phyloP scores from a whole-genome alignment of 345 rosid genomes.

The Pugionium cornutum region DNA sequence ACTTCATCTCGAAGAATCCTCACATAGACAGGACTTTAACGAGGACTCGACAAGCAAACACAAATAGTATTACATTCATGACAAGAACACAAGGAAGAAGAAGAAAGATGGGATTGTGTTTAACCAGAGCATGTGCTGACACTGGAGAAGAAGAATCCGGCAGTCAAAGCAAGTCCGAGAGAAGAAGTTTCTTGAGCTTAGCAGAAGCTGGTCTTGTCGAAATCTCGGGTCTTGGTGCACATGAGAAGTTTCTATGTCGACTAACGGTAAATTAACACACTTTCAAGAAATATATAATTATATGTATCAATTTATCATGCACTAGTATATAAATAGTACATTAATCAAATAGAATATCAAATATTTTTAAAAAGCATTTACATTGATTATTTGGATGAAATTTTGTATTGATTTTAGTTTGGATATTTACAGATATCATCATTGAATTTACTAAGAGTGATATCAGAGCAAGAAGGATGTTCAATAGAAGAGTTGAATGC shows the following conservation, averaged over 20 bases:
- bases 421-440: constrained; percentile 67
- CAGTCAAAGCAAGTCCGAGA: constrained; percentile 46
- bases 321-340: background rate
- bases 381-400: background rate
- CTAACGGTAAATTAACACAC: constrained; percentile 56
- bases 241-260: constrained; percentile 84
- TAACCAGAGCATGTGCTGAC: constrained; percentile 37
- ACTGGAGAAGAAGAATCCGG: constrained; percentile 41
- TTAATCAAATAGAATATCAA: background rate
- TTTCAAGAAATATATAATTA: background rate
- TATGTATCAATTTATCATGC: background rate
- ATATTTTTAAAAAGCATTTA: background rate
- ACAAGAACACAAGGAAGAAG: constrained; percentile 23
- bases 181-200: constrained; percentile 56
- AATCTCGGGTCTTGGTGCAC: constrained; percentile 71
- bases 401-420: background rate
- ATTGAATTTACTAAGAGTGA: constrained; percentile 71
- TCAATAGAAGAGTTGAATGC: constrained; percentile 84
- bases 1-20: constrained; percentile 18
- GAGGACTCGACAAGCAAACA: constrained; percentile 11
- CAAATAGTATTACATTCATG: constrained; percentile 19
- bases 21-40: constrained; percentile 11
- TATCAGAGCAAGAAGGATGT: constrained; percentile 82
- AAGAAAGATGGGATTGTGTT: constrained; percentile 23
- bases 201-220: constrained; percentile 96